Percentiles rank a stretch among this genome's conserved stretches.
These are phyloP conservation scores for Albizia julibrissin DNA, from an alignment of 306 rosid species.

Conservation along the genomic window DNA sequence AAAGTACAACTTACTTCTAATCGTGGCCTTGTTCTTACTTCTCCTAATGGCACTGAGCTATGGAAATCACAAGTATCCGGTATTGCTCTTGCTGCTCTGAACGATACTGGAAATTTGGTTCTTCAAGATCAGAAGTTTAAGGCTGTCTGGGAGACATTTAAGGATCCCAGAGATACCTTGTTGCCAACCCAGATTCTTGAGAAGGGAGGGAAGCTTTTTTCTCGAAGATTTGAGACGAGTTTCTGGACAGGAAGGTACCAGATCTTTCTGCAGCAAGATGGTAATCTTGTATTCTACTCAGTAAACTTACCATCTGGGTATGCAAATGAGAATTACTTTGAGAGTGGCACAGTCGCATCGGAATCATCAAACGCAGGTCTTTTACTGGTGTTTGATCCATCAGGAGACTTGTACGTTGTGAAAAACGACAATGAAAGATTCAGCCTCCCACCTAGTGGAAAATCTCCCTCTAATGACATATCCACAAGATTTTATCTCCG, in stretches of 20 bases:
- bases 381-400: not conserved
- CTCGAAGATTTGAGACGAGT: not conserved
- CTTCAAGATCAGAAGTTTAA: not conserved
- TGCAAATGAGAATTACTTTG: slow-evolving; percentile 17
- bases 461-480: not conserved
- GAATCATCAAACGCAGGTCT: not conserved
- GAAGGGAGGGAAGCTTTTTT: not conserved
- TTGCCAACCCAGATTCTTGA: slow-evolving; percentile 9
- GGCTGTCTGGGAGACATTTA: slow-evolving; percentile 39
- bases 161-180: slow-evolving; percentile 31
- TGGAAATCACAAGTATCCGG: not conserved
- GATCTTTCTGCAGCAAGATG: slow-evolving; percentile 21
- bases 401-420: slow-evolving; percentile 29
- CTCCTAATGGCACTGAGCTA: not conserved
- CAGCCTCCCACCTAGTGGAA: not conserved
- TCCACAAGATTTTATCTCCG: not conserved
- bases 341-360: not conserved
- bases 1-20: slow-evolving; percentile 29
- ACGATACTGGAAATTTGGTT: not conserved
- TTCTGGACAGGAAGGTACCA: slow-evolving; percentile 24
- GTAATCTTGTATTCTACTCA: slow-evolving; percentile 26
- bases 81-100: not conserved
- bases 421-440: not conserved
- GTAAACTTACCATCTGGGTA: slow-evolving; percentile 18
- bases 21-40: slow-evolving; percentile 28